Evolutionary conservation across 192 early-diverging fungal genomes (phyloP).

Genomic region (Allomyces javanicus): DNA sequence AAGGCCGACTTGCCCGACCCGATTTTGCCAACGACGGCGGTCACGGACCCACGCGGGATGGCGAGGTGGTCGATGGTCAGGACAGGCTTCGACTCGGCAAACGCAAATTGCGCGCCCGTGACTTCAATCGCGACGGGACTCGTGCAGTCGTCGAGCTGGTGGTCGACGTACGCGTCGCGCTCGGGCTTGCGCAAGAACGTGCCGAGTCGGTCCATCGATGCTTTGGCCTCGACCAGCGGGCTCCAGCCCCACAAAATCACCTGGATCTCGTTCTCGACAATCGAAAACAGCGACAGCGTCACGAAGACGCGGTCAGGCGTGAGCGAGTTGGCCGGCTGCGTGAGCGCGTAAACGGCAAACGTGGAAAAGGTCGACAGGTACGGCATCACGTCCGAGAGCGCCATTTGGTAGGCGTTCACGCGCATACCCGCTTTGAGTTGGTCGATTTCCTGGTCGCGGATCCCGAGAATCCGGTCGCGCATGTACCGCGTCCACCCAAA

Average conservation of each 20-base stretch:
- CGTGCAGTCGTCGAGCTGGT: slow-evolving; percentile 14
- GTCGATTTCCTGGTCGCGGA: slow-evolving; percentile 33
- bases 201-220: slow-evolving; percentile 14
- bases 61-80: no score
- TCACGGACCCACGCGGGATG: slow-evolving; percentile 8
- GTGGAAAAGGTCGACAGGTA: slow-evolving; percentile 20
- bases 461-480: slow-evolving; percentile 25
- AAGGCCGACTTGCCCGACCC: slow-evolving; percentile 11
- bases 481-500: slow-evolving; percentile 54
- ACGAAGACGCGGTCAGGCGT: slow-evolving; percentile 26
- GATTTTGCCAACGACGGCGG: slow-evolving; percentile 12
- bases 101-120: not conserved
- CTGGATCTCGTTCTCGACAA: slow-evolving; percentile 18
- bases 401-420: slow-evolving; percentile 32
- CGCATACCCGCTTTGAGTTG: slow-evolving; percentile 23
- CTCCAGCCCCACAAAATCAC: slow-evolving; percentile 12
- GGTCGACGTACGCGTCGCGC: slow-evolving; percentile 14
- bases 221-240: slow-evolving; percentile 15
- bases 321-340: slow-evolving; percentile 16
- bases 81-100: not conserved
- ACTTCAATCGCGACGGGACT: not conserved
- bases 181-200: slow-evolving; percentile 16
- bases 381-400: slow-evolving; percentile 33
- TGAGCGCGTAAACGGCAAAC: slow-evolving; percentile 21
- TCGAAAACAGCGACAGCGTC: slow-evolving; percentile 22